A percentile compares a stretch with the other conserved stretches of the same genome.
Conservation (phyloP, 2,329 filamentous ascomycete genomes). For the Penicillium rolfsii region DNA sequence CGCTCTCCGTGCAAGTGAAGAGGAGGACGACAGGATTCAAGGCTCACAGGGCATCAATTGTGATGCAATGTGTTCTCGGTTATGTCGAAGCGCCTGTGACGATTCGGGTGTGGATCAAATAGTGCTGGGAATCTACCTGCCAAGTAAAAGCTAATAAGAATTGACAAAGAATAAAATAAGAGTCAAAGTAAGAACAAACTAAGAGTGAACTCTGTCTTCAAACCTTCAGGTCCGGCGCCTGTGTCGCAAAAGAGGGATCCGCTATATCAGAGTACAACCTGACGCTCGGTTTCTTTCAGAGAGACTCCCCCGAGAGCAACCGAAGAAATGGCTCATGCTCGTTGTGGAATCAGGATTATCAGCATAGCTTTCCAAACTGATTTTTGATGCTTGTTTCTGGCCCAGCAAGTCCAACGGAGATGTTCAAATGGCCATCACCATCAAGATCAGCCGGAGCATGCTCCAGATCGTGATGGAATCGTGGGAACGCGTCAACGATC, state of each 20-base stretch:
- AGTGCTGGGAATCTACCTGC: too few species aligned
- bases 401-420: constrained; percentile 1
- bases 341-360: constrained; percentile 9
- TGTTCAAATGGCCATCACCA: constrained; percentile 4
- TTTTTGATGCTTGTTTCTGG: constrained; percentile 11
- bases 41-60: too few species aligned
- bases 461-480: background rate
- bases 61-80: too few species aligned
- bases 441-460: background rate
- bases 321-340: constrained; percentile 6
- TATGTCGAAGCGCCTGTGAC: too few species aligned
- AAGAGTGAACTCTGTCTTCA: background rate
- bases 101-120: too few species aligned
- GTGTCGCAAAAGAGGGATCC: background rate
- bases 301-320: constrained; percentile 4
- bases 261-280: constrained; percentile 1
- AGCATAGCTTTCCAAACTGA: constrained; percentile 7
- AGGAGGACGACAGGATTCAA: too few species aligned
- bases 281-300: constrained; percentile 3
- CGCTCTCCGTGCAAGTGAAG: too few species aligned
- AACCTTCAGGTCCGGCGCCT: constrained; percentile 3
- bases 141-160: too few species aligned
- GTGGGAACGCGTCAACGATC: constrained; percentile 3
- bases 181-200: too few species aligned
- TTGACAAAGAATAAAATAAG: too few species aligned